phyloP scores from a whole-genome alignment of 495 filamentous ascomycete species.

The Trichocladium antarcticum region DNA sequence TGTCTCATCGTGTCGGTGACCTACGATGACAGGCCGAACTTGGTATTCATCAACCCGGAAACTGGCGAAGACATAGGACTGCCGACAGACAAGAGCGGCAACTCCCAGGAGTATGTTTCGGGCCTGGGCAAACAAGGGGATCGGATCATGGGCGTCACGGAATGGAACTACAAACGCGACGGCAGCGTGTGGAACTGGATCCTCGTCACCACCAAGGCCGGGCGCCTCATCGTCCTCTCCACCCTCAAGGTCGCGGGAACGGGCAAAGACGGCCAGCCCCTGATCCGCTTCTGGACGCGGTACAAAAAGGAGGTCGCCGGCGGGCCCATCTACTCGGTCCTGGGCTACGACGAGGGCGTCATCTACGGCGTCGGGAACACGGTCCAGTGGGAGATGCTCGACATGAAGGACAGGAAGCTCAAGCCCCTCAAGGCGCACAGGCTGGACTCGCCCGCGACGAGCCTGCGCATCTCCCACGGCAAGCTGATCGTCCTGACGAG shows the following conservation, averaged over 20 bases:
- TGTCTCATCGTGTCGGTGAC: slow-evolving; percentile 44
- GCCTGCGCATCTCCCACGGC: slow-evolving; percentile 30
- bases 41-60: slow-evolving; percentile 39
- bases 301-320: slow-evolving; percentile 30
- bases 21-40: slow-evolving; percentile 25
- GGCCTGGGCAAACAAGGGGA: slow-evolving; percentile 34
- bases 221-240: slow-evolving; percentile 38
- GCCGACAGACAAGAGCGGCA: slow-evolving; percentile 27
- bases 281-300: slow-evolving; percentile 36
- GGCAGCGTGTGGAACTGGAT: slow-evolving; percentile 36
- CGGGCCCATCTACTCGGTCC: slow-evolving; percentile 32
- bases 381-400: slow-evolving; percentile 38
- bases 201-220: slow-evolving; percentile 29
- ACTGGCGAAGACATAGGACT: slow-evolving; percentile 37
- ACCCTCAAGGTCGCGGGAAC: slow-evolving; percentile 13
- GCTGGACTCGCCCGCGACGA: slow-evolving; percentile 35
- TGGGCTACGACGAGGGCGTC: slow-evolving; percentile 34
- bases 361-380: slow-evolving; percentile 35
- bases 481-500: slow-evolving; percentile 35
- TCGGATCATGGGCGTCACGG: slow-evolving; percentile 31
- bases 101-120: slow-evolving; percentile 25
- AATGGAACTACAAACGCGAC: slow-evolving; percentile 37
- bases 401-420: slow-evolving; percentile 35
- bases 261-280: slow-evolving; percentile 2
- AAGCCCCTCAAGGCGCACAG: slow-evolving; percentile 26